Conservation (phyloP, 2,329 filamentous ascomycete species). For the Zalaria obscura region DNA sequence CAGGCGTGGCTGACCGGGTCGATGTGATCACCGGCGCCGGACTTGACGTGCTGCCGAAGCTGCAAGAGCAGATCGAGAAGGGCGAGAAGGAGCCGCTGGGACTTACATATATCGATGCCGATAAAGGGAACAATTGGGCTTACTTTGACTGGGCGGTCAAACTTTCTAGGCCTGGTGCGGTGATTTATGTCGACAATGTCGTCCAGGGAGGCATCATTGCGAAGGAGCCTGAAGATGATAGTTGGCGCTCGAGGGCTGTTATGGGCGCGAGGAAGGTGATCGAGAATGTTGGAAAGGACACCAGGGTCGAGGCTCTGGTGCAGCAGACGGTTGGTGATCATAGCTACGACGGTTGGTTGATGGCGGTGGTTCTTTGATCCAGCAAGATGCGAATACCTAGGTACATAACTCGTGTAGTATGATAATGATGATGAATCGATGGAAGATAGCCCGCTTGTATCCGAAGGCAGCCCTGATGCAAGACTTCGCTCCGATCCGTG, state of each 20-base stretch:
- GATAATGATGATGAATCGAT: too few species aligned
- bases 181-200: slow-evolving; percentile 38
- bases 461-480: too few species aligned
- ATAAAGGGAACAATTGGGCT: slow-evolving; percentile 34
- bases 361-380: too few species aligned
- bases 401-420: too few species aligned
- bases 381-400: too few species aligned
- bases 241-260: slow-evolving; percentile 6
- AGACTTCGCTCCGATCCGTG: too few species aligned
- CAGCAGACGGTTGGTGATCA: slow-evolving; percentile 32
- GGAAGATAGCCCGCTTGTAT: too few species aligned
- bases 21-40: slow-evolving; percentile 32
- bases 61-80: slow-evolving; percentile 25
- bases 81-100: slow-evolving; percentile 29
- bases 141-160: slow-evolving; percentile 32
- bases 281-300: slow-evolving; percentile 26
- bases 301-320: slow-evolving; percentile 26
- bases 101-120: slow-evolving; percentile 40
- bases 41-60: slow-evolving; percentile 25
- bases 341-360: slow-evolving; percentile 25
- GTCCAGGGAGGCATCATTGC: slow-evolving; percentile 22
- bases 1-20: slow-evolving; percentile 26
- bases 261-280: slow-evolving; percentile 19
- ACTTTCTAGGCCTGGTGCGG: slow-evolving; percentile 21
- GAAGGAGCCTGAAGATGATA: slow-evolving; percentile 9